Conservation (phyloP, 73 alveolate species). For the Paramecium sonneborni region DNA sequence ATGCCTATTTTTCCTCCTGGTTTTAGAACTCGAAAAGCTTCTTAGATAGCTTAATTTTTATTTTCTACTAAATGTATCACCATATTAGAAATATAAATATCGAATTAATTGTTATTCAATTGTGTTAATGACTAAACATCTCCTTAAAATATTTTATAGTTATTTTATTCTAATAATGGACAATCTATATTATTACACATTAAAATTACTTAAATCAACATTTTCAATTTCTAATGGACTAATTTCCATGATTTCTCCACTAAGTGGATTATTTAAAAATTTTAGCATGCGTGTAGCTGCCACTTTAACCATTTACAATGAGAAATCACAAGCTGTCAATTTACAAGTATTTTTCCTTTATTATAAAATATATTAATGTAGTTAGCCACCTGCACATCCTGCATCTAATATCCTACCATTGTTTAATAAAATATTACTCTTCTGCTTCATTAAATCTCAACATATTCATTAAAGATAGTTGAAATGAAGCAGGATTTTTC, state of each 20-base stretch:
- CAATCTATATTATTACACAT: not conserved
- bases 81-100: not conserved
- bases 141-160: not conserved
- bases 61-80: not conserved
- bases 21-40: not conserved
- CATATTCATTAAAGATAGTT: not conserved
- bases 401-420: not conserved
- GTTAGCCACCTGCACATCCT: not conserved
- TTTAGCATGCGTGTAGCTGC: not conserved
- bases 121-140: not conserved
- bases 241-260: not conserved
- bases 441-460: not conserved
- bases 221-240: not conserved
- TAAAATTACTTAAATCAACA: not conserved
- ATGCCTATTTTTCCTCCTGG: constrained; percentile 23
- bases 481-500: not conserved
- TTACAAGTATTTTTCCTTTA: not conserved
- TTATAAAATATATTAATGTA: not conserved
- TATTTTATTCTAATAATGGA: not conserved
- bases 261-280: not conserved
- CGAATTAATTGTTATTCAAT: not conserved
- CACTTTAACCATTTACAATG: not conserved
- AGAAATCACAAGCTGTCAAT: not conserved
- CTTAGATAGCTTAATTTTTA: not conserved
- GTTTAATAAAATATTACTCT: not conserved